Evolutionary conservation across 495 filamentous ascomycete genomes (phyloP).

Genomic region (Tirmania nivea): DNA sequence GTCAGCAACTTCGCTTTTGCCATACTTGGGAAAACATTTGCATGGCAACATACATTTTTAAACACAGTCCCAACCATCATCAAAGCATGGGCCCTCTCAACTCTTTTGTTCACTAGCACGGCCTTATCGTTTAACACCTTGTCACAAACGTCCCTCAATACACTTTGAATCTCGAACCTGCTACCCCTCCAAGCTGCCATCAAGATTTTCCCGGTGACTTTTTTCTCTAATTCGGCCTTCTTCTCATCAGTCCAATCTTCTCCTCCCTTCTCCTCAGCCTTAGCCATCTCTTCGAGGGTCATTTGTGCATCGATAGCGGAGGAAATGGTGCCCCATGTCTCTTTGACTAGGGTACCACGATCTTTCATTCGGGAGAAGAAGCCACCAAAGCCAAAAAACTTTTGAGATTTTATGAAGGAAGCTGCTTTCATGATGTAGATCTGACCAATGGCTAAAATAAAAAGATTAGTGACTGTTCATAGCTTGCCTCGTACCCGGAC

Average conservation of each 20-base stretch:
- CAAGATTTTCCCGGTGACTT: slow-evolving; percentile 95
- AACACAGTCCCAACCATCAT: slow-evolving; percentile 76
- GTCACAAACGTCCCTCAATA: slow-evolving; percentile 35
- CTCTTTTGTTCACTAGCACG: slow-evolving; percentile 57
- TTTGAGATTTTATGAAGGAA: slow-evolving; percentile 77
- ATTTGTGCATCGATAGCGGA: slow-evolving; percentile 96
- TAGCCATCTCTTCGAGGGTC: slow-evolving; percentile 98
- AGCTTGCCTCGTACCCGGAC: too few relatives aligned
- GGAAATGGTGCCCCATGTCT: slow-evolving; percentile 93
- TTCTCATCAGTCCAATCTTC: slow-evolving; percentile 98
- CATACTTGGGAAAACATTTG: background rate
- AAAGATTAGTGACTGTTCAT: background rate
- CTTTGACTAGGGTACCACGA: slow-evolving; percentile 87
- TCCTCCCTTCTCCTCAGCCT: slow-evolving; percentile 79
- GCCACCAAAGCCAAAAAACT: slow-evolving; percentile 85
- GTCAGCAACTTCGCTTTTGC: slow-evolving; percentile 4
- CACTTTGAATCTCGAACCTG: slow-evolving; percentile 95
- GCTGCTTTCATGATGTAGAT: slow-evolving; percentile 77
- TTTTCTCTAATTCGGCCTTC: slow-evolving; percentile 84
- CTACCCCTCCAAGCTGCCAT: slow-evolving; percentile 91
- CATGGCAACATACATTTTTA: slow-evolving; percentile 39
- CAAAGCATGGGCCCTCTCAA: slow-evolving; percentile 78
- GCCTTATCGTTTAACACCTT: slow-evolving; percentile 54
- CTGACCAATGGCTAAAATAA: slow-evolving; percentile 45
- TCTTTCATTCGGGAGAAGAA: slow-evolving; percentile 90